These are phyloP conservation scores for Eleusine indica DNA, from an alignment of 176 grass and related monocot species.

Conservation along the genomic window DNA sequence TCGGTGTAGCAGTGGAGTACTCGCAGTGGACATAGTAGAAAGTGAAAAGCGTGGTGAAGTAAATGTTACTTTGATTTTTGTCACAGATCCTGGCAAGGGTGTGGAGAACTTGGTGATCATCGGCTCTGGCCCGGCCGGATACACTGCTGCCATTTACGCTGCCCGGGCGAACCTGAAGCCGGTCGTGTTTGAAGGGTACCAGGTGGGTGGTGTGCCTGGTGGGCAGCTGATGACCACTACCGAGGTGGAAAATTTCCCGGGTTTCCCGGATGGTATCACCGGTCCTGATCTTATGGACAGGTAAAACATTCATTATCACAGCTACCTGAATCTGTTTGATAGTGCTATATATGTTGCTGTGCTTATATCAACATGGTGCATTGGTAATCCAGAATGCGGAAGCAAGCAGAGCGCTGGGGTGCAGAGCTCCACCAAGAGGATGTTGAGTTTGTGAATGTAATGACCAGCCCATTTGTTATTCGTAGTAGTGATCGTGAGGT, in stretches of 20 bases:
- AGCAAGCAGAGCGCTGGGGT: constrained; percentile 94
- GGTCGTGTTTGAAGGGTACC: constrained; percentile 92
- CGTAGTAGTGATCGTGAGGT: constrained; percentile 89
- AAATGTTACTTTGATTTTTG: background rate
- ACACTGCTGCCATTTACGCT: constrained; percentile 92
- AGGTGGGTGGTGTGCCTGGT: constrained; percentile 87
- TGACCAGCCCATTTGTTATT: constrained; percentile 73
- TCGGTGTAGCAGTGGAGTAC: background rate
- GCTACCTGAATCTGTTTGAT: background rate
- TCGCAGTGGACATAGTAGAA: background rate
- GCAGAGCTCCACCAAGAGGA: constrained; percentile 93
- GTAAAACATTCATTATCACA: constrained; percentile 29
- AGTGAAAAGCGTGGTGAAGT: background rate
- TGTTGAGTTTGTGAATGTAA: constrained; percentile 90
- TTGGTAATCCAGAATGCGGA: constrained; percentile 66
- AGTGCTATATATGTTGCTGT: background rate
- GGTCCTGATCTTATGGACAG: constrained; percentile 99
- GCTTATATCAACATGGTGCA: constrained; percentile 9
- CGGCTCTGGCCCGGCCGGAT: constrained; percentile 91
- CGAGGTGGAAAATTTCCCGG: constrained; percentile 97
- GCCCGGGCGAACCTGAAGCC: constrained; percentile 95
- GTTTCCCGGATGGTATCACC: constrained; percentile 90
- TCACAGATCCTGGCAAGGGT: constrained; percentile 53
- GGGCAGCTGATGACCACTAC: constrained; percentile 99
- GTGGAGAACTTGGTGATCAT: constrained; percentile 98